phyloP scores from a whole-genome alignment of 2,329 filamentous ascomycete genomes.

The Stagonosporopsis tanaceti region DNA sequence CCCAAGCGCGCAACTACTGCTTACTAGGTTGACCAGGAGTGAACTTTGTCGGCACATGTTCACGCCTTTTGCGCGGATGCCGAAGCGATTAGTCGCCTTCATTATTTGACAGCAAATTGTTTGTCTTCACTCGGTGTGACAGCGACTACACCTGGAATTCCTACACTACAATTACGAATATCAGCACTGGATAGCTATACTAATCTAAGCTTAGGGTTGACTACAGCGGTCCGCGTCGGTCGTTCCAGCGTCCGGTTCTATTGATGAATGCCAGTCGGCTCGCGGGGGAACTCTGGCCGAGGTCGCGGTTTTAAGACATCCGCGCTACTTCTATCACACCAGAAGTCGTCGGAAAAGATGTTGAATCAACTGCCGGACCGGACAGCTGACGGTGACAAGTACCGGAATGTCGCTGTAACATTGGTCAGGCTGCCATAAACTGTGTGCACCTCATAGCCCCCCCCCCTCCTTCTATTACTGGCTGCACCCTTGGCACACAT shows the following conservation, averaged over 20 bases:
- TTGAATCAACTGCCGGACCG: too few relatives aligned
- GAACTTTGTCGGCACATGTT: not conserved
- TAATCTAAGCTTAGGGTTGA: not conserved
- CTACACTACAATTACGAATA: not conserved
- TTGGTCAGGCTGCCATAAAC: too few relatives aligned
- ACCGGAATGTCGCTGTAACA: too few relatives aligned
- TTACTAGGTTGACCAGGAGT: not conserved
- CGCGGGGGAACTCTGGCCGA: too few relatives aligned
- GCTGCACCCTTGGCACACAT: too few relatives aligned
- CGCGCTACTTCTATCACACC: too few relatives aligned
- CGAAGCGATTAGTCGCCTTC: not conserved
- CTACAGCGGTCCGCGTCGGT: not conserved
- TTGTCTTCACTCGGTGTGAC: not conserved
- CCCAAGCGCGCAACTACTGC: not conserved
- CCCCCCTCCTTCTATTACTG: too few relatives aligned
- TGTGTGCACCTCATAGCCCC: too few relatives aligned
- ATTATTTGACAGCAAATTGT: not conserved
- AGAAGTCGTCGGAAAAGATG: too few relatives aligned
- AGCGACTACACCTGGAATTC: not conserved
- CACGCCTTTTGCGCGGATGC: not conserved
- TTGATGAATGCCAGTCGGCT: not conserved
- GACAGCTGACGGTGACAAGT: too few relatives aligned
- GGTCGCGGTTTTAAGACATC: too few relatives aligned
- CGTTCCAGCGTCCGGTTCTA: not conserved
- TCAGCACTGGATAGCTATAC: not conserved